A percentile compares a stretch with the other conserved stretches of the same genome.
Evolutionary conservation across 495 filamentous ascomycete genomes (phyloP).

Genomic region (Penicillium argentinense): DNA sequence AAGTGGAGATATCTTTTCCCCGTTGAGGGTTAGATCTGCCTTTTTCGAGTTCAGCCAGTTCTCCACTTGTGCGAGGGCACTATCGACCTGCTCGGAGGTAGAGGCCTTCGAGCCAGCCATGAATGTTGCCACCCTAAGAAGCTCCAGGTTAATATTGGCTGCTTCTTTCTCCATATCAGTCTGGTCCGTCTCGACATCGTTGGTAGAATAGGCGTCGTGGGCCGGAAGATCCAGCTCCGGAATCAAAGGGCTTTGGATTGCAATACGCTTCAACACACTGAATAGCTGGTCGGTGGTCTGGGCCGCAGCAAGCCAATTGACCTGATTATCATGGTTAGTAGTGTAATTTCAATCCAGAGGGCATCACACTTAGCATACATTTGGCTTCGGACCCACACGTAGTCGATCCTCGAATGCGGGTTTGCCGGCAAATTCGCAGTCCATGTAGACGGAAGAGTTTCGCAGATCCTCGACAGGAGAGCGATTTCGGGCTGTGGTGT

Average conservation of each 20-base stretch:
- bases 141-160: conserved; percentile 28
- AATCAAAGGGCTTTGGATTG: conserved; percentile 33
- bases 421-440: conserved; percentile 40
- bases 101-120: conserved; percentile 39
- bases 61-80: conserved; percentile 32
- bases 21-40: conserved; percentile 22
- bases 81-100: conserved; percentile 31
- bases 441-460: conserved; percentile 44
- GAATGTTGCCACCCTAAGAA: conserved; percentile 36
- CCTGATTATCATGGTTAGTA: conserved; percentile 20
- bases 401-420: conserved; percentile 42
- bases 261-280: conserved; percentile 31
- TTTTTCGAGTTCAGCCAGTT: conserved; percentile 33
- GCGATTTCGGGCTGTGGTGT: conserved; percentile 28
- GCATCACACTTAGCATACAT: conserved; percentile 21
- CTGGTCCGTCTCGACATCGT: conserved; percentile 29
- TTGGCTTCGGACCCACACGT: conserved; percentile 41
- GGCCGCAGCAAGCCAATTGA: conserved; percentile 39
- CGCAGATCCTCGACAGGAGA: conserved; percentile 34
- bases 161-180: conserved; percentile 36
- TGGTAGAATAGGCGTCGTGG: conserved; percentile 26
- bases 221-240: conserved; percentile 26
- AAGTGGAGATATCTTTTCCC: conserved; percentile 21
- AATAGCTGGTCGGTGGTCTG: conserved; percentile 39
- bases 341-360: neutral